Base-by-base conservation (phyloP, 2,329 filamentous ascomycete genomes). In the Oidium heveae region DNA sequence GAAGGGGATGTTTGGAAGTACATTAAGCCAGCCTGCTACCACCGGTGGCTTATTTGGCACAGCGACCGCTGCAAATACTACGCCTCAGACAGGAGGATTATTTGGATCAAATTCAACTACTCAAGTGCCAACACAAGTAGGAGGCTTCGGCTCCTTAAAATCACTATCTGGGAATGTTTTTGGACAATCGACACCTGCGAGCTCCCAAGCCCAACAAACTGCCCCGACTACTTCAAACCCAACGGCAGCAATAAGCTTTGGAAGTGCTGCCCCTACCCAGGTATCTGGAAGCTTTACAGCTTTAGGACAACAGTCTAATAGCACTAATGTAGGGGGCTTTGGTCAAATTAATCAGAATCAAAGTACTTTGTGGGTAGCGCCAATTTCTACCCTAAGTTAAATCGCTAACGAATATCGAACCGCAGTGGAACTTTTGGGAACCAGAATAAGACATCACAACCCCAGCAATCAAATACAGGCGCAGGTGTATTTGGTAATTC, bases 11-110 rank as follows among this genome's bases (percentile, higher is more conserved):
- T 39, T 39, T 39, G 37, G 37, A 16, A 32, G 28, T 8, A 32
- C 28, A 32, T 32, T 8, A 32, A 32, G 9, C 28, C 59, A 59
- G 13, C 57, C 62, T 53, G 36, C 66, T 55, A 28, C 53, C 12
- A 56, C 59, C 52, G 58, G 60, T 36, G 61, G 63, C 20, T 55
- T 68, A 18, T 68, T 68, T 57, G 66, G 61, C 47, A 43, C 53
- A 33, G 44, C 53, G n/a, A 52, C 50, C 28, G 51, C 50, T 22
- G 49, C 59, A 5, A 54, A 58, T 7, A 53, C 61, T 22, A 60
- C 62, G 33, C 55, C 55, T 13, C 56, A 58, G 51, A 43, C 59
- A 34, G 60, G 61, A 37, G 51, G 51, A 39, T 44, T 60, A 32
- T 59, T 62, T 55, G 61, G 60, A 36, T 34, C 22, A 49, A 57